Evolutionary conservation across 352 stramenopile genomes (phyloP), one percentile per base, ranked within the genome.

Genomic region (Globisporangium parvum): DNA sequence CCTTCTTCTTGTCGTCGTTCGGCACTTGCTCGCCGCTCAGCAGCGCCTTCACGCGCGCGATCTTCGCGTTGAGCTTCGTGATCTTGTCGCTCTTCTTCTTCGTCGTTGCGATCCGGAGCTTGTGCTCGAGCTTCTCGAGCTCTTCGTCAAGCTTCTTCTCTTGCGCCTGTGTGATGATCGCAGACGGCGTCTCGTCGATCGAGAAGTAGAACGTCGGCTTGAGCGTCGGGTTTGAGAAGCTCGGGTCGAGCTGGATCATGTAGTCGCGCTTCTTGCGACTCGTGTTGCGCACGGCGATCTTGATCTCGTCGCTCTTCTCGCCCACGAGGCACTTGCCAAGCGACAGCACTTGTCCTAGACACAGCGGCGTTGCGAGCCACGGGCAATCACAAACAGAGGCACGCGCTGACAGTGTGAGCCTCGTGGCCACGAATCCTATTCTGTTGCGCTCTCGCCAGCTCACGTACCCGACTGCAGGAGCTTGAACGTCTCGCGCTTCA

Each of bases 81-180:
- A 96, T 96, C 58, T 96, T 96, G 46, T 96, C 86, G 2, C 71
- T 60, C 53, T 96, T 96, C 60, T 96, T 96, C 67, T 96, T 96
- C 15, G 86, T 96, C 56, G 85, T 70, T 17, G 85, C 84, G 51
- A 96, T 96, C 10, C 86, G 80, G 21, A 96, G 57, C 59, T 96
- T 96, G 59, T 96, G 86, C 58, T 96, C 86, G 47, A 96, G 61
- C 54, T 96, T 96, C 49, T 96, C 86, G 47, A 96, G 47, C 56
- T 96, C 86, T 70, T 96, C 86, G 47, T 96, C 86, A 15, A 96
- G 56, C 51, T 94, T 96, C 47, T 93, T 93, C 59, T 96, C 86
- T 58, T 96, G 85, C 1, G 85, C 86, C 71, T 96, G 86, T 40
- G 86, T 94, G 49, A 96, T 93, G 31, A 80, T 85, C 20, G 80